Conservation (phyloP, 805 yeast species). For the Ogataea zsoltii region DNA sequence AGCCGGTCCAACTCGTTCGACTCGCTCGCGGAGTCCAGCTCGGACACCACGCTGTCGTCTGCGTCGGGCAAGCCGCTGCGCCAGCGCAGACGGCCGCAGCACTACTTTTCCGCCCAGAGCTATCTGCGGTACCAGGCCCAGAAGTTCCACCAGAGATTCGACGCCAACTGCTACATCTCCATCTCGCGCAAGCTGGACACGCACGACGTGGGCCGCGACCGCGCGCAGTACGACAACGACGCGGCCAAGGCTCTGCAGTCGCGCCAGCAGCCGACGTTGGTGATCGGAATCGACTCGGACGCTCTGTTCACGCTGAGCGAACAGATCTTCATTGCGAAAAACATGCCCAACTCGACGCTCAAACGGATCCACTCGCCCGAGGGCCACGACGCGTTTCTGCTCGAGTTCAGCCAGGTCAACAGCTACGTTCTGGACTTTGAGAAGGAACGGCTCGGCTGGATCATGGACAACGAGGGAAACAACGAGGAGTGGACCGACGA, state of each 20-base stretch:
- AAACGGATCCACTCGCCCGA: slow-evolving; percentile 85
- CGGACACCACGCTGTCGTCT: slow-evolving; percentile 40
- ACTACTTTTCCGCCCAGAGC: slow-evolving; percentile 91
- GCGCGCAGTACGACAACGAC: slow-evolving; percentile 42
- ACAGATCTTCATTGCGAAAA: slow-evolving; percentile 78
- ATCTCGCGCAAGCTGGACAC: slow-evolving; percentile 93
- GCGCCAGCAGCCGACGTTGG: slow-evolving; percentile 71
- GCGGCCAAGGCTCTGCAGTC: slow-evolving; percentile 55
- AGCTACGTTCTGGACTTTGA: slow-evolving; percentile 68
- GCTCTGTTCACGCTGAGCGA: slow-evolving; percentile 91
- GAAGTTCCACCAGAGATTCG: slow-evolving; percentile 86
- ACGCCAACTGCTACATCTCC: slow-evolving; percentile 95
- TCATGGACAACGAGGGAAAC: slow-evolving; percentile 53
- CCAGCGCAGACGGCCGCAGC: slow-evolving; percentile 44
- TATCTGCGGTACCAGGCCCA: slow-evolving; percentile 92
- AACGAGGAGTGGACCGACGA: slow-evolving; percentile 47
- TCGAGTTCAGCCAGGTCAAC: slow-evolving; percentile 85
- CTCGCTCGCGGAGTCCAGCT: slow-evolving; percentile 22
- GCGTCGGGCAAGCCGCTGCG: slow-evolving; percentile 12
- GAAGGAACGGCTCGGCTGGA: slow-evolving; percentile 53
- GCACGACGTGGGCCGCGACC: slow-evolving; percentile 86
- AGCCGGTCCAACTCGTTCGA: slow-evolving; percentile 33
- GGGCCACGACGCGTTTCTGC: slow-evolving; percentile 95
- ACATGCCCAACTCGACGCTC: slow-evolving; percentile 67
- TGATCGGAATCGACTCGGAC: slow-evolving; percentile 89